Conservation (phyloP, 1,284 basidiomycete species). For the Wallemia ichthyophaga region DNA sequence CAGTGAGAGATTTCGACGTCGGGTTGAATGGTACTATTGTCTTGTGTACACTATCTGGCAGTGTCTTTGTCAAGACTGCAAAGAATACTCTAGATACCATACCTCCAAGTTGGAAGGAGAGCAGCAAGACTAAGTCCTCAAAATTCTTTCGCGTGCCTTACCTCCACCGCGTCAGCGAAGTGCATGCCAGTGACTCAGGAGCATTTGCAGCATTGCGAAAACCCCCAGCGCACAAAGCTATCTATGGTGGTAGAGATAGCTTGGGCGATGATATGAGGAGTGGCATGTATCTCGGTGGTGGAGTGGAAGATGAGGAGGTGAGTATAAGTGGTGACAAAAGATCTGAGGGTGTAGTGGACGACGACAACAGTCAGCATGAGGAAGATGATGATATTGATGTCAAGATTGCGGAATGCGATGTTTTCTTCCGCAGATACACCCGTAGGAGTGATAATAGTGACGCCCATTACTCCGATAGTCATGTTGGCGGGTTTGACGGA, state of each 20-base stretch:
- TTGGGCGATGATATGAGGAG: conserved; percentile 37
- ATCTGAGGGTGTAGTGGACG: background rate
- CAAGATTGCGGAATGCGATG: background rate
- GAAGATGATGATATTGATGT: conserved; percentile 12
- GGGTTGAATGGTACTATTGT: conserved; percentile 66
- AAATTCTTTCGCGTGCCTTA: conserved; percentile 57
- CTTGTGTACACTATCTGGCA: conserved; percentile 75
- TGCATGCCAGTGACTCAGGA: conserved; percentile 62
- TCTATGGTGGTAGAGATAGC: conserved; percentile 28
- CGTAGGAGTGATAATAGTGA: background rate
- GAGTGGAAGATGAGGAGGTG: background rate
- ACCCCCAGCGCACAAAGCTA: conserved; percentile 32
- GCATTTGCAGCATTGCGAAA: conserved; percentile 60
- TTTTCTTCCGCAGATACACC: background rate
- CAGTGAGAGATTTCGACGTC: conserved; percentile 62
- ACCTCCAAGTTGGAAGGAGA: conserved; percentile 5
- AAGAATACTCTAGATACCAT: conserved; percentile 7
- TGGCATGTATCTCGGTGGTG: background rate
- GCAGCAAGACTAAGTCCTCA: conserved; percentile 26
- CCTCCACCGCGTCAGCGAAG: conserved; percentile 53
- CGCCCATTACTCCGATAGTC: background rate
- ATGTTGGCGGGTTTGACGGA: background rate
- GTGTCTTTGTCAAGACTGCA: conserved; percentile 59
- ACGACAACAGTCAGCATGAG: background rate
- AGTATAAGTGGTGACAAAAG: background rate